phyloP scores from a whole-genome alignment of 2,329 filamentous ascomycete genomes.

The Aspergillus nomiae region DNA sequence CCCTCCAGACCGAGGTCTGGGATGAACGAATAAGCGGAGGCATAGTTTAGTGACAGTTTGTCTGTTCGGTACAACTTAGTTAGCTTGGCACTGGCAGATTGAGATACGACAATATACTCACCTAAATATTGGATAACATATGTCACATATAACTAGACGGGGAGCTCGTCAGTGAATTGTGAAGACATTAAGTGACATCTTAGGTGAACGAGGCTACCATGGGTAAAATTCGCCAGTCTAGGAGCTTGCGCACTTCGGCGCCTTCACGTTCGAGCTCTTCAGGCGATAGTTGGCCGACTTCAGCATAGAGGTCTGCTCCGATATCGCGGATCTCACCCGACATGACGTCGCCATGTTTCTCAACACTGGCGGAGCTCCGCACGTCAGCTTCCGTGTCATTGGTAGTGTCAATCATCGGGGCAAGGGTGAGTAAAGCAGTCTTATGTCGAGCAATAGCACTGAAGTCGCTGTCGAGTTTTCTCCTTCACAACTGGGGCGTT shows the following conservation, averaged over 20 bases:
- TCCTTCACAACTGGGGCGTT: neutral
- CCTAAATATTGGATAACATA: conserved; percentile 53
- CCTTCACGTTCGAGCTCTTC: conserved; percentile 49
- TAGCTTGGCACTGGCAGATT: neutral
- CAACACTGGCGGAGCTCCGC: conserved; percentile 12
- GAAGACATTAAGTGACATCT: neutral
- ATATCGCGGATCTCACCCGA: conserved; percentile 41
- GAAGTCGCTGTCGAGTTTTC: neutral
- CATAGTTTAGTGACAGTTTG: conserved; percentile 35
- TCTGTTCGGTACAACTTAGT: conserved; percentile 16
- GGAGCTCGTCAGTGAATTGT: conserved; percentile 22
- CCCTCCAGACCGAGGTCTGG: conserved; percentile 44
- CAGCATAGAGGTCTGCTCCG: conserved; percentile 48
- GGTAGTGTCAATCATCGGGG: conserved; percentile 13
- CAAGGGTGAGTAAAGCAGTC: neutral
- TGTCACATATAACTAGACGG: conserved; percentile 33
- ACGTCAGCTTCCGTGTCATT: conserved; percentile 22
- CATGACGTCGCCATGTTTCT: conserved; percentile 22
- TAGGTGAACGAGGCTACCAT: conserved; percentile 34
- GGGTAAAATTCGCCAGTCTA: conserved; percentile 52
- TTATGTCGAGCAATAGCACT: neutral
- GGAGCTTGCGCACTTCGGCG: conserved; percentile 44
- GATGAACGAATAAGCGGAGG: conserved; percentile 48
- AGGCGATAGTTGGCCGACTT: conserved; percentile 45
- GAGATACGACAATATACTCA: conserved; percentile 7